Base-by-base conservation (phyloP, 257 asterid genomes). In the Phtheirospermum japonicum region DNA sequence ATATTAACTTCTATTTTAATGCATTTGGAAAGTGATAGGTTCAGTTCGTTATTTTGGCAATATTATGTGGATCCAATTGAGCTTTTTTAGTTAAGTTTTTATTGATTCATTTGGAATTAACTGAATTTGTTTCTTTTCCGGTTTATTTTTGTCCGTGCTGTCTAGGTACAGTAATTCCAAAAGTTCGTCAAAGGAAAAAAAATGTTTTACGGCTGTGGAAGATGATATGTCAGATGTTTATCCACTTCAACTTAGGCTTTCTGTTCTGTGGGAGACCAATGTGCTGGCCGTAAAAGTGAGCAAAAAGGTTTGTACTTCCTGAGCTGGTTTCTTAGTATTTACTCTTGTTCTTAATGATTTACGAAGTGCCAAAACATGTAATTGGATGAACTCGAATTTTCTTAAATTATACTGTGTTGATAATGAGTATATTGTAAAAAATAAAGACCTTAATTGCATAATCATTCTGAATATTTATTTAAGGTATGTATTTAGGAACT, bases 161-260 rank as follows among this genome's bases (percentile, higher is more conserved):
- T 68, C 63, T 77, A 92, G 99, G 99, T 97, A 92, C 70, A 89
- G 95, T 72, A 85, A 82, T 74, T 82, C 82, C 60, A 92, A 78
- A 79, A 72, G 40, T 74, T 75, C 82, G 18, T 57, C 75, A 51
- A 85, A 85, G 81, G 88, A 82, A 48, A 80, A 73, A 43, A 82
- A 71, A 74, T 77, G 74, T 62, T 77, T 81, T 66, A 74, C 80
- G 70, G 83, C 78, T 49, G 76, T 71, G 12, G 95, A 87, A 71
- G 97, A 88, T 63, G 96, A 86, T 72, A 89, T 83, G 83, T 76
- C 95, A 6, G 99, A 92, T 78, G 94, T 89, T 71, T 92, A 81
- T 74, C 97, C 97, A 23, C 74, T 92, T 74, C 93, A 83, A 75
- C 88, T 92, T 63, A 82, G 95, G 76, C 88, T 92, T 73, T 82